These are phyloP conservation scores for Salix udensis DNA, from an alignment of 345 rosid genomes.

Conservation along the genomic window DNA sequence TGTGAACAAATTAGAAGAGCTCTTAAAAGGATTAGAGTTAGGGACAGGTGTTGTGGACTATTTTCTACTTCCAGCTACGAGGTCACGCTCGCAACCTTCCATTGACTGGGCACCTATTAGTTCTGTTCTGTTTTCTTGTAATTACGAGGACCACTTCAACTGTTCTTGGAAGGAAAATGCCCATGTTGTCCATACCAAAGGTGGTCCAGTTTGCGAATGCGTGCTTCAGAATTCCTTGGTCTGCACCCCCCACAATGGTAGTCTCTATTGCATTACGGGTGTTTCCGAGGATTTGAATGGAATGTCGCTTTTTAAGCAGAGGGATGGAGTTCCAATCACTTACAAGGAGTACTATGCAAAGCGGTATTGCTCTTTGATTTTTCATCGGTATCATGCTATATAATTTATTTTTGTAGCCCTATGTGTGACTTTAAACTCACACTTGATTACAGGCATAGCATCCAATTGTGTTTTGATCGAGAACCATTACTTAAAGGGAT, in stretches of 20 bases:
- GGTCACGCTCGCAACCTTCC: slow-evolving; percentile 3
- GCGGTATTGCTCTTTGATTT: slow-evolving; percentile 30
- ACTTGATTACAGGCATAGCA: slow-evolving; percentile 47
- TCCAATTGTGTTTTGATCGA: slow-evolving; percentile 34
- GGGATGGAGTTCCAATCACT: slow-evolving; percentile 37
- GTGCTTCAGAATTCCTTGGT: slow-evolving; percentile 54
- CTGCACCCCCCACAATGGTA: slow-evolving; percentile 69
- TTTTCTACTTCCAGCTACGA: slow-evolving; percentile 55
- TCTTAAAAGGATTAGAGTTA: slow-evolving; percentile 24
- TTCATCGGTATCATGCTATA: not conserved
- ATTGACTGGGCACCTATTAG: slow-evolving; percentile 55
- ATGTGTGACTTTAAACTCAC: slow-evolving; percentile 3
- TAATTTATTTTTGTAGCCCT: not conserved
- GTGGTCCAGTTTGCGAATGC: slow-evolving; percentile 51
- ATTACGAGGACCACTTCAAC: slow-evolving; percentile 23
- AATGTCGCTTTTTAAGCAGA: slow-evolving; percentile 42
- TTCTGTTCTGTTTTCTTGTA: slow-evolving; percentile 36
- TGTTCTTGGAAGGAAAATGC: slow-evolving; percentile 29
- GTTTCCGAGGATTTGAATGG: slow-evolving; percentile 43
- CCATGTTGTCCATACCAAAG: slow-evolving; percentile 40
- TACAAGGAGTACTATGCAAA: slow-evolving; percentile 54
- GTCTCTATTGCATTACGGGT: slow-evolving; percentile 50
- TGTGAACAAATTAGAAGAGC: slow-evolving; percentile 35
- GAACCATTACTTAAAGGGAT: slow-evolving; percentile 49
- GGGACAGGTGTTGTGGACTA: slow-evolving; percentile 45